Base-by-base conservation (phyloP, 202 grass and related monocot species). In the Hordeum pubiflorum region DNA sequence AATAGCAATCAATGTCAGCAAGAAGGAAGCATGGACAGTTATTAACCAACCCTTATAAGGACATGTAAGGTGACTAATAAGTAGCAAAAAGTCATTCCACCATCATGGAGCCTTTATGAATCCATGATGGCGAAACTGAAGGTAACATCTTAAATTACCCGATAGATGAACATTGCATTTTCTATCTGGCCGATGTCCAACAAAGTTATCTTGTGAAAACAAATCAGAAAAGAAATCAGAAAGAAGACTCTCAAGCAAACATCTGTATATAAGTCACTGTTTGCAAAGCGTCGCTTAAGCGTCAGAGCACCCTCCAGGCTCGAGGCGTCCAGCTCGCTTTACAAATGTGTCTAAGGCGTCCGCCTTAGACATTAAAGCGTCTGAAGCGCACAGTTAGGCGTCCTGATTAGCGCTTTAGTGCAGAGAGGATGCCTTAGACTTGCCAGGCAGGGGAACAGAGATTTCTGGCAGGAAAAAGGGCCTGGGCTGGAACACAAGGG, bases 121-220 rank as follows among this genome's bases (percentile, higher is more conserved):
- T 50, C 60, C 60, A 74, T 74, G 57, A 32, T 59, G n/a, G 14
- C 58, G 23, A 3, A 55, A 24, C 21, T 74, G 58, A 15, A 58
- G 32, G 12, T 32, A 68, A 58, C 24, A 63, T 58, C 62, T 69
- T 48, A 69, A 69, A 58, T 66, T 68, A 36, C 13, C n/a, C 36
- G 59, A 18, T 64, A 29, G n/a, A 77, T 58, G 12, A 83, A 33
- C 34, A 76, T 68, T 68, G 33, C 65, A 23, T 72, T 83, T 56
- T 57, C 36, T 64, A 23, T 74, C 64, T 76, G 34, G 33, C 17
- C 9, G 56, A 83, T 68, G 62, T 18, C 31, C 46, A 69, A 46
- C 18, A 69, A 58, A 38, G n/a, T 37, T 22, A 67, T 48, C 18
- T 61, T 61, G 22, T 31, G 22, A 62, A 76, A 77, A 43, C 41